Evolutionary conservation across 2,329 filamentous ascomycete species (phyloP).

Genomic region (Albophoma yamanashiensis): DNA sequence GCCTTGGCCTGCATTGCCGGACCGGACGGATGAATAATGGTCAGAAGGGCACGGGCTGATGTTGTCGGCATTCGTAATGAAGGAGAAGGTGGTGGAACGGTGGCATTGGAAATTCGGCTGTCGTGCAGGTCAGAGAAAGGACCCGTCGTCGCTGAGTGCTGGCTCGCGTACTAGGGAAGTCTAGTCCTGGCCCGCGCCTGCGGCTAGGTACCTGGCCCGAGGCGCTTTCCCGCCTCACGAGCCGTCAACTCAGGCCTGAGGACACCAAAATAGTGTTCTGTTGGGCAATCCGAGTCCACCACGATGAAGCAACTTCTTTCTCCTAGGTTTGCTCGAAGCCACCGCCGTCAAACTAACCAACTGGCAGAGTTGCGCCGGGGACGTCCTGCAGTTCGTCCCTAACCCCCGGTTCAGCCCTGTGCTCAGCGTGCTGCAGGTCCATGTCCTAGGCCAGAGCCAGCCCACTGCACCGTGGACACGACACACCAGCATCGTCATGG

Average conservation of each 20-base stretch:
- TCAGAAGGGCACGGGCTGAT: neutral
- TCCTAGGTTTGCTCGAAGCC: neutral
- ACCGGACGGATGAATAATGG: neutral
- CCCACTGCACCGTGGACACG: neutral
- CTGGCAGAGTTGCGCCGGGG: neutral
- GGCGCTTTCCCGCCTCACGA: neutral
- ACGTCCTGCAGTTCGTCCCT: neutral
- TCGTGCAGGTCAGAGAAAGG: neutral
- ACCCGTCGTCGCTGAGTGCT: neutral
- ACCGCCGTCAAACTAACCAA: neutral
- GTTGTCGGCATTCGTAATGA: neutral
- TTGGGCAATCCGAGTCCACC: neutral
- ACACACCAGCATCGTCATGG: neutral
- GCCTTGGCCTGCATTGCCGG: neutral
- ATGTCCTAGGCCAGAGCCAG: neutral
- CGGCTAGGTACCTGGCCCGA: neutral
- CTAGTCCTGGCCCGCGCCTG: neutral
- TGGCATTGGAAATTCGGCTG: neutral
- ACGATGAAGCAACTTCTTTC: neutral
- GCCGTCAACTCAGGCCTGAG: neutral
- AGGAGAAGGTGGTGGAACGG: neutral
- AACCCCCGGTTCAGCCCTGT: neutral
- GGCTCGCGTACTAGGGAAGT: neutral
- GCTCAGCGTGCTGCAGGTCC: neutral
- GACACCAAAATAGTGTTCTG: neutral